phyloP scores from a whole-genome alignment of 2,329 filamentous ascomycete species.

The Tolypocladium inflatum region DNA sequence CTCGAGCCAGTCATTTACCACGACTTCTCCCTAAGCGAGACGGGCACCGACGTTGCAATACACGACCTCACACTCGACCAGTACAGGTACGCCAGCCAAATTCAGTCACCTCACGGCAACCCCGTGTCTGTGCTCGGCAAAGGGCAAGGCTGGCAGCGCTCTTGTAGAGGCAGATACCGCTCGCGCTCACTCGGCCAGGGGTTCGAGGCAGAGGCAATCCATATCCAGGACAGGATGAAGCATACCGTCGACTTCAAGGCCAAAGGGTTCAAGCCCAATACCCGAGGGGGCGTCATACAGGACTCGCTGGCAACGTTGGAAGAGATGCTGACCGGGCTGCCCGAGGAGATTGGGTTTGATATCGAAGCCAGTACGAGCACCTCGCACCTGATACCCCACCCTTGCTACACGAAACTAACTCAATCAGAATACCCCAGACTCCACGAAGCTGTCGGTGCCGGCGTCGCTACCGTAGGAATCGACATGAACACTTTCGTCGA shows the following conservation, averaged over 20 bases:
- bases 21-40: slow-evolving; percentile 31
- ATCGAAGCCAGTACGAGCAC: no score
- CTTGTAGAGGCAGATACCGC: no score
- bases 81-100: slow-evolving; percentile 20
- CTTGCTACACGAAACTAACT: no score
- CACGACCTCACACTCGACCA: slow-evolving; percentile 28
- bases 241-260: slow-evolving; percentile 27
- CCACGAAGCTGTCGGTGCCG: no score
- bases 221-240: slow-evolving; percentile 21
- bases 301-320: slow-evolving; percentile 25
- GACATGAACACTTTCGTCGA: no score
- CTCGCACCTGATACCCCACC: no score
- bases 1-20: slow-evolving; percentile 28
- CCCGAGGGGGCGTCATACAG: slow-evolving; percentile 26
- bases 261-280: slow-evolving; percentile 30
- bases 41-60: slow-evolving; percentile 28
- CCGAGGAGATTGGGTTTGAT: no score
- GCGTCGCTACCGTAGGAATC: no score
- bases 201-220: slow-evolving; percentile 1
- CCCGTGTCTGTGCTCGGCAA: no score
- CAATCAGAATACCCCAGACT: no score
- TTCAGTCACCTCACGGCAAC: slow-evolving; percentile 9
- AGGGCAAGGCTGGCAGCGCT: no score
- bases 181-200: no score
- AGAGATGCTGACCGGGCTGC: slow-evolving; percentile 9